Conservation (phyloP, 345 rosid genomes). For the Rhizophora apiculata region DNA sequence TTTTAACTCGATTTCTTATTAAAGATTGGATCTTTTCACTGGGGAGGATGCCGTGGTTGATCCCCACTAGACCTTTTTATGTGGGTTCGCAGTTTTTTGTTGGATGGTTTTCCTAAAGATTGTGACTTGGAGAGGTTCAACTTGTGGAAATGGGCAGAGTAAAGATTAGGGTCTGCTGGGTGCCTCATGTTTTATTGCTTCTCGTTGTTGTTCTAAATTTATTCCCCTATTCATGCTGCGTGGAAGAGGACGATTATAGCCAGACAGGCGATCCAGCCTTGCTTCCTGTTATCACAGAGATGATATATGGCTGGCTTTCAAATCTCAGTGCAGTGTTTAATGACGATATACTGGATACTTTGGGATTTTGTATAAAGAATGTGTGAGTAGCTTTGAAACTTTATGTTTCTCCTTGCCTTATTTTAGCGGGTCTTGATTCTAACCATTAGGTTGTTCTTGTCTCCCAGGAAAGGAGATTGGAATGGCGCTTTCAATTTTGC, state of each 20-base stretch:
- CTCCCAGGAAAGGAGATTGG: conserved; percentile 69
- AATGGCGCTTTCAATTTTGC: conserved; percentile 66
- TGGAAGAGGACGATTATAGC: conserved; percentile 60
- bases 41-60: conserved; percentile 32
- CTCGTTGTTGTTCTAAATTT: conserved; percentile 30
- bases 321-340: conserved; percentile 44
- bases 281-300: conserved; percentile 46
- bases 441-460: conserved; percentile 10
- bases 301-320: conserved; percentile 50
- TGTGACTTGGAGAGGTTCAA: conserved; percentile 19
- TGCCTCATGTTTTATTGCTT: conserved; percentile 29
- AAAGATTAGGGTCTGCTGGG: conserved; percentile 28
- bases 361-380: conserved; percentile 71
- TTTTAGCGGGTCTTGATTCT: not conserved
- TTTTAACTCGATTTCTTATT: not conserved
- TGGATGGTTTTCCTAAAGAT: conserved; percentile 14
- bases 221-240: conserved; percentile 27
- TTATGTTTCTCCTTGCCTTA: not conserved
- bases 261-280: conserved; percentile 47
- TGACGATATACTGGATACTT: conserved; percentile 36
- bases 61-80: conserved; percentile 14
- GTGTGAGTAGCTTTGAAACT: conserved; percentile 41
- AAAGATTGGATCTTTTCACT: conserved; percentile 8
- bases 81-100: conserved; percentile 9
- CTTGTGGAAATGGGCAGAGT: conserved; percentile 30